A percentile compares a stretch with the other conserved stretches of the same genome.
These are phyloP conservation scores for Coemansia sp. DNA, from an alignment of 192 early-diverging fungal genomes.

Conservation along the genomic window DNA sequence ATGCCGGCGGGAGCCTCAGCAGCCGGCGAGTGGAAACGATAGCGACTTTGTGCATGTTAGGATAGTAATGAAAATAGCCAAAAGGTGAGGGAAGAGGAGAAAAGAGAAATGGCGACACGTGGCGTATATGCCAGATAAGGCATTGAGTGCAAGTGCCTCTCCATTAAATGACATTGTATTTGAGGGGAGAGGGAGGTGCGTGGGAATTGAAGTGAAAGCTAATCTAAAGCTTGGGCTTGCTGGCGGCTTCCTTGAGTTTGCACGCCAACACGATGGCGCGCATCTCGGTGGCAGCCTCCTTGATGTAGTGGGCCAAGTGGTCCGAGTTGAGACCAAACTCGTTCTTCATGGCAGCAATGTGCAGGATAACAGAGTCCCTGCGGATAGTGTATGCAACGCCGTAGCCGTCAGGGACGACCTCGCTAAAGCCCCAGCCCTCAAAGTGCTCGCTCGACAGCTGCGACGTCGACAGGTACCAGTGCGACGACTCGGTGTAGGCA, in stretches of 20 bases:
- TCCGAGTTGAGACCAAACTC: slow-evolving; percentile 55
- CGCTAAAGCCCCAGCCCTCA: slow-evolving; percentile 88
- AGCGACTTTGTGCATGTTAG: slow-evolving; percentile 16
- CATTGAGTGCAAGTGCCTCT: background rate
- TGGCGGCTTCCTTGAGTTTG: slow-evolving; percentile 26
- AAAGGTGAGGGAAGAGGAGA: background rate
- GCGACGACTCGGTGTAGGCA: slow-evolving; percentile 69
- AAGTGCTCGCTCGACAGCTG: slow-evolving; percentile 91
- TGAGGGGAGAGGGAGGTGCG: background rate
- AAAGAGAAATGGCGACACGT: background rate
- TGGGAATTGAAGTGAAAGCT: background rate
- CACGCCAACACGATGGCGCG: slow-evolving; percentile 58
- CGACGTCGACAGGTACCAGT: slow-evolving; percentile 92
- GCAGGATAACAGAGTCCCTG: slow-evolving; percentile 80
- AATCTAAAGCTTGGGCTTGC: slow-evolving; percentile 41
- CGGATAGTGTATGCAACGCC: slow-evolving; percentile 95
- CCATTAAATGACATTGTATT: background rate
- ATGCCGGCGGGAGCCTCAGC: slow-evolving; percentile 6
- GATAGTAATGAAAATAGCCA: background rate
- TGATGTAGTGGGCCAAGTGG: slow-evolving; percentile 74
- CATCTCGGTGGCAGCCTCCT: slow-evolving; percentile 88
- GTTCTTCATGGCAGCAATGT: slow-evolving; percentile 72
- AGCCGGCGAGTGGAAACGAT: slow-evolving; percentile 21
- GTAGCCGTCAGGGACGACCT: slow-evolving; percentile 86
- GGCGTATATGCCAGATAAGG: background rate